Evolutionary conservation across 805 yeast genomes (phyloP), one percentile per base, ranked within the genome.

Genomic region (Candida anglica): DNA sequence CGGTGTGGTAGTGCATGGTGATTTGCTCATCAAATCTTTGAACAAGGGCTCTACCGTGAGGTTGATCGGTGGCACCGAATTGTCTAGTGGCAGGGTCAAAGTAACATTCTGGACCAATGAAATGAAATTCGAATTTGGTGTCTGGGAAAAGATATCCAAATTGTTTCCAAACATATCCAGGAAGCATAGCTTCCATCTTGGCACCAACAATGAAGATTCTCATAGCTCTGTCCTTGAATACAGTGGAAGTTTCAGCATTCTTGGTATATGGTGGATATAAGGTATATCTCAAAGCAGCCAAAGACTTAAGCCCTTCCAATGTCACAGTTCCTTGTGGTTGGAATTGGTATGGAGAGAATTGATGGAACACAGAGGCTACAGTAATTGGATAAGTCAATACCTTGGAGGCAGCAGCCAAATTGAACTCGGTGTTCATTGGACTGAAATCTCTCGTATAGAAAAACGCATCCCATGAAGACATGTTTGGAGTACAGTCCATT

Each of bases 381-480:
- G 98, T 88, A 39, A 86, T 63, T 28, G 98, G 98, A 59, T 87
- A 93, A 34, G 94, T 85, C 53, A 93, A 73, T 75, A 91, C 85
- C 57, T 93, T 93, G 14, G 98, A 87, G 21, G 88, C 89, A 3
- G 95, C 94, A 1, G 98, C 98, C 53, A 91, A 68, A 59, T 91
- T 94, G 66, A 86, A 91, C 59, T 89, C 96, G 4, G 96, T 85
- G 60, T 93, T 96, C 98, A 93, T 91, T 4, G 97, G 91, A 49
- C 79, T 82, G 57, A 86, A 93, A 48, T 83, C 83, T 56, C 98
- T 75, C 0, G 98, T 91, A 60, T 91, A 93, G 54, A 93, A 82
- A 51, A 78, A 91, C 7, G 93, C 69, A 60, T 93, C 98, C 98
- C 98, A 93, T 56, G 75, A 80, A 31, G 79, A 69, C 54, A 87